These are phyloP conservation scores for Sarocladiaceae sp. DNA, from an alignment of 2,329 filamentous ascomycete genomes.

Conservation along the genomic window DNA sequence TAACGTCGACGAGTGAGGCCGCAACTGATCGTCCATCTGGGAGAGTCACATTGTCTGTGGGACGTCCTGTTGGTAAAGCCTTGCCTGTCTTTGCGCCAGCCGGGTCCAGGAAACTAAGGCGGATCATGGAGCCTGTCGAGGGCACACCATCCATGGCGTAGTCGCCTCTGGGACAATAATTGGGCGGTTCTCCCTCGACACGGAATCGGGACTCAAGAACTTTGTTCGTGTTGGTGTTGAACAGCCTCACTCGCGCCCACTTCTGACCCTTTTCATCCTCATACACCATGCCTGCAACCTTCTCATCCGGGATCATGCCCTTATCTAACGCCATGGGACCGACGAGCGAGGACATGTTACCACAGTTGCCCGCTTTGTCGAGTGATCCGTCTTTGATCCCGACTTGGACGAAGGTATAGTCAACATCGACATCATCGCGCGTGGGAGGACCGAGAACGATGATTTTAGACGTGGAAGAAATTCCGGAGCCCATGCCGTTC, in stretches of 20 bases:
- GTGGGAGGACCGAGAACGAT: conserved; percentile 48
- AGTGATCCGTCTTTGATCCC: conserved; percentile 55
- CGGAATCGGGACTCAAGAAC: conserved; percentile 53
- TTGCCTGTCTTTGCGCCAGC: conserved; percentile 56
- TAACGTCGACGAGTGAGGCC: conserved; percentile 56
- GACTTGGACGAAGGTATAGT: conserved; percentile 67
- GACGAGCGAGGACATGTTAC: conserved; percentile 65
- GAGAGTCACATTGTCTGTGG: conserved; percentile 41
- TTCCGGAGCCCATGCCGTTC: conserved; percentile 60
- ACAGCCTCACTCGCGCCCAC: conserved; percentile 48
- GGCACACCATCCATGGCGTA: conserved; percentile 57
- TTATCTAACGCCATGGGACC: conserved; percentile 43
- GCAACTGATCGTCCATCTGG: conserved; percentile 28
- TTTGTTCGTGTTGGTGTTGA: conserved; percentile 68
- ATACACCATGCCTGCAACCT: conserved; percentile 11
- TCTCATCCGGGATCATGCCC: conserved; percentile 18
- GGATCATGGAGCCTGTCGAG: conserved; percentile 47
- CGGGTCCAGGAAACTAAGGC: conserved; percentile 52
- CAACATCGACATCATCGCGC: conserved; percentile 48
- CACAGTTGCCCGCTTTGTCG: conserved; percentile 65
- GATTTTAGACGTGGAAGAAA: conserved; percentile 61
- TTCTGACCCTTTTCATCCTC: conserved; percentile 19
- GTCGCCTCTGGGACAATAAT: conserved; percentile 40
- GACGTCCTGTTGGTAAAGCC: conserved; percentile 43
- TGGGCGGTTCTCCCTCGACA: conserved; percentile 29